Evolutionary conservation across 2,329 filamentous ascomycete genomes (phyloP), one percentile per base, ranked within the genome.

Genomic region (Claviceps sp.): DNA sequence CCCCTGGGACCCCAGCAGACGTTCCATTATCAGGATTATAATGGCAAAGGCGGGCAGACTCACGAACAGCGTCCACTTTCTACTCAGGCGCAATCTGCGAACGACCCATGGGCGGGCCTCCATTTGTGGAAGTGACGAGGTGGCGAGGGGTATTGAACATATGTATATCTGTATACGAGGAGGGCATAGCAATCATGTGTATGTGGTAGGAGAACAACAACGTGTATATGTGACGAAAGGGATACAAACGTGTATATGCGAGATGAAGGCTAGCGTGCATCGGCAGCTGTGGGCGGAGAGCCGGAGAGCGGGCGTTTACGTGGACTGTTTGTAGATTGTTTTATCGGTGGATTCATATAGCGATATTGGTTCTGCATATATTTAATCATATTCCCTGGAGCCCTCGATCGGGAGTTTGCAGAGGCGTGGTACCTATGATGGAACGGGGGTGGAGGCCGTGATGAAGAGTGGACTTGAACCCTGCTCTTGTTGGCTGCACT

Each of bases 1-100:
- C 80, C 80, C 1, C 61, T 82, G 57, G 78, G 78, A 4, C 77
- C 78, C 37, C 79, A 82, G 61, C 80, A 82, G 63, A 82, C 78
- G 10, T 75, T 80, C 30, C 76, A 81, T 56, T 78, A 80, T 56
- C 65, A 68, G 47, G 62, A 65, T 11, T 65, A 64, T 47, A 58
- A 48, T 62, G 43, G 53, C 65, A 53, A 58, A 66, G 55, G 62
- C 69, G 57, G 61, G 60, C 51, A 61, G 13, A 16, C 10, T 5
- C 42, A 52, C 6, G 26, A 48, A 17, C 14, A 37, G 13, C 47
- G 50, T n/a, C 34, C 46, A 39, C 50, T 47, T 14, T 38, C 47
- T 51, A 53, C 62, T 11, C 70, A 69, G 41, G 59, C 62, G 47
- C 70, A 73, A 46, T 68, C 70, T 55, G 60, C 64, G 37, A 64